Percentiles rank a stretch among this genome's conserved stretches.
Conservation (phyloP, 176 grass and related monocot genomes). For the Musa acuminata region DNA sequence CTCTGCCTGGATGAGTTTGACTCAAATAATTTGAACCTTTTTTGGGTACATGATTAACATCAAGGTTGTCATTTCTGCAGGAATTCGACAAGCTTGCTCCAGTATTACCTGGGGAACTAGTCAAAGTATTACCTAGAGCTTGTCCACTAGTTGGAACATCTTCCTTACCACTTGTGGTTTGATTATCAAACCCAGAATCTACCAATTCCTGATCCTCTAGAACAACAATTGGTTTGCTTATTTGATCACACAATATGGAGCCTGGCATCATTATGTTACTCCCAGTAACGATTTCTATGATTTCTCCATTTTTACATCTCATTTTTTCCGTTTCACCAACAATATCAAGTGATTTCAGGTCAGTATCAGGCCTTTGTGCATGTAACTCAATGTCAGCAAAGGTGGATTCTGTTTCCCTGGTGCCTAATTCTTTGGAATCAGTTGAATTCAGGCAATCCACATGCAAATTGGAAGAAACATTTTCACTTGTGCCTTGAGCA, state of each 20-base stretch:
- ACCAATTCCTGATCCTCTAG: background rate
- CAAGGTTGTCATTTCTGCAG: background rate
- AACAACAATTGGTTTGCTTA: background rate
- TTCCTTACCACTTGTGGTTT: background rate
- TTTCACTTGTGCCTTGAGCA: conserved; percentile 1
- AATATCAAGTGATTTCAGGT: background rate
- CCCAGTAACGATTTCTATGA: background rate
- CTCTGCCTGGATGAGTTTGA: conserved; percentile 25
- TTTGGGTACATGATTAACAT: conserved; percentile 15
- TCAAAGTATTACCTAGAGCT: background rate
- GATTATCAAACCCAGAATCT: conserved; percentile 1
- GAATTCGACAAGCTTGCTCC: background rate
- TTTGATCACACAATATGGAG: background rate
- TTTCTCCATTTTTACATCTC: conserved; percentile 2
- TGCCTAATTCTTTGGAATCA: background rate
- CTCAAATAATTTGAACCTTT: conserved; percentile 29
- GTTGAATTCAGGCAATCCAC: conserved; percentile 1
- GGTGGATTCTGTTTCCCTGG: background rate
- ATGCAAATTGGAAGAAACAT: background rate
- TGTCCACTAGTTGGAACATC: background rate
- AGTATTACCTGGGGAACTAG: background rate
- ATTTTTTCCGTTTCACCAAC: background rate
- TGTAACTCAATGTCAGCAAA: background rate
- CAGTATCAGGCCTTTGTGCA: background rate
- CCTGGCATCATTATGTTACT: background rate